Evolutionary conservation across 768 basidiomycete species (phyloP).

Genomic region (Pholiota molesta): DNA sequence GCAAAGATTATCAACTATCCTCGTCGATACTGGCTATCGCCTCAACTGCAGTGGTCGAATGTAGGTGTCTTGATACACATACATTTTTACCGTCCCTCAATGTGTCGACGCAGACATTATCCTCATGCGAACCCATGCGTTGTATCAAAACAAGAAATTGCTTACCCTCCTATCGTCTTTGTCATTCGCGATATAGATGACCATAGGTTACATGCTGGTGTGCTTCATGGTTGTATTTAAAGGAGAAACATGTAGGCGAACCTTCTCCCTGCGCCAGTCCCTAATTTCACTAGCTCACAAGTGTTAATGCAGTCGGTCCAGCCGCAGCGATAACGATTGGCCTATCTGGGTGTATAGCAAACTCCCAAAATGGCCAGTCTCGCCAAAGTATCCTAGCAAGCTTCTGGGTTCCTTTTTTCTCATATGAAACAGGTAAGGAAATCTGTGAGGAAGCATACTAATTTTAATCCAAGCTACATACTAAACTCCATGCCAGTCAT

Average conservation of each 20-base stretch:
- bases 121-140: conserved; percentile 2
- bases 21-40: conserved; percentile 1
- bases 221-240: conserved; percentile 16
- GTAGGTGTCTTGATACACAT: not conserved
- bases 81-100: not conserved
- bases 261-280: not conserved
- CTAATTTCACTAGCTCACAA: not conserved
- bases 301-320: not conserved
- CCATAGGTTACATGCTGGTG: conserved; percentile 15
- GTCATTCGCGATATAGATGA: not conserved
- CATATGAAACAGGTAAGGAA: conserved; percentile 22
- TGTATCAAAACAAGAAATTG: not conserved
- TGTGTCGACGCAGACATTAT: not conserved
- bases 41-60: not conserved
- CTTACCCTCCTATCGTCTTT: not conserved
- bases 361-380: not conserved
- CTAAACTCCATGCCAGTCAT: not conserved
- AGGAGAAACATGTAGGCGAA: conserved; percentile 16
- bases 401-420: conserved; percentile 23
- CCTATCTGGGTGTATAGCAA: not conserved
- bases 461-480: not conserved
- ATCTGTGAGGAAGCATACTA: too few species aligned
- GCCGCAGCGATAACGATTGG: not conserved
- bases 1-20: conserved; percentile 5
- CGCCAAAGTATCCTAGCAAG: conserved; percentile 13